Evolutionary conservation across 306 rosid genomes (phyloP), one percentile per base, ranked within the genome.

Genomic region (Rosa lucieae): DNA sequence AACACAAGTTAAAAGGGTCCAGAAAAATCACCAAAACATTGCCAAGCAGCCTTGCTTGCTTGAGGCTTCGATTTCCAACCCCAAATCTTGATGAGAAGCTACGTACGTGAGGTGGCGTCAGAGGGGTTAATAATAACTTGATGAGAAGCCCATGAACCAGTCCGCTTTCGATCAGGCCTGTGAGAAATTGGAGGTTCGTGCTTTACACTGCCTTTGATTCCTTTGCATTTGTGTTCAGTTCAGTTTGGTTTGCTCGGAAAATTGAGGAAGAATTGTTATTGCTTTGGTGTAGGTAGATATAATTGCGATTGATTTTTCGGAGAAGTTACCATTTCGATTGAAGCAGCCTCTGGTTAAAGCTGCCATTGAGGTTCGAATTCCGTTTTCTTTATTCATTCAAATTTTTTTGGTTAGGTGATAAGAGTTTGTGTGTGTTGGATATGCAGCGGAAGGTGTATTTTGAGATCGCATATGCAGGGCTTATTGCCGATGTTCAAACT

Each of bases 401-500:
- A 13, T 77, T 1, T 26, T 32, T 51, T 52, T 26, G 8, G 4
- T 55, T 53, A 39, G 23, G 61, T 62, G 53, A 5, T 65, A 21
- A 70, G 55, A 21, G 48, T 26, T 26, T 26, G 26, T 26, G 0
- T 26, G 26, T 76, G 70, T 56, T 82, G 72, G 43, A 65, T 63
- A 20, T 62, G 67, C 96, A 95, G 96, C 89, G 99, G 21, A 97
- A 95, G 47, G 83, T 93, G 80, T 88, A 77, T 85, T 95, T 95
- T 61, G 99, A 95, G 84, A 84, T 95, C 35, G 74, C 87, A 17
- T 91, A 95, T 48, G 84, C 89, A 21, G 80, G 81, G 82, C 76
- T 93, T 73, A 74, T 91, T 71, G 48, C 78, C 1, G 92, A 91
- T 79, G 59, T 77, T 44, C 94, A 89, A 42, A 53, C 74, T 15